Evolutionary conservation across 2,329 filamentous ascomycete species (phyloP).

Genomic region (Fusarium sp.): DNA sequence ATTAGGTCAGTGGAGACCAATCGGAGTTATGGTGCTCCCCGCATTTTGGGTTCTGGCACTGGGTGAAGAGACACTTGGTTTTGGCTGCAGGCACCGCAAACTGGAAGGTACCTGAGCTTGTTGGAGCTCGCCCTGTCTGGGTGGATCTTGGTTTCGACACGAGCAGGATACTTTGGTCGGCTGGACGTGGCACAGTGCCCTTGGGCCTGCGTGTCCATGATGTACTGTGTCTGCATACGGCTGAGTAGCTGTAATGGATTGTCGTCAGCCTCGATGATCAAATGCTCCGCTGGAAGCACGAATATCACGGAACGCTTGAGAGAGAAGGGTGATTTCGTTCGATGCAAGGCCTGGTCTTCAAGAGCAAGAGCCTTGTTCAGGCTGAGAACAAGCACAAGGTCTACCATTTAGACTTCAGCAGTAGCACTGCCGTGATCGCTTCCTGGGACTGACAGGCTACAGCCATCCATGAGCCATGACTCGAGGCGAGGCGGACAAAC

Average conservation of each 20-base stretch:
- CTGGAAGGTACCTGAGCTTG: slow-evolving; percentile 40
- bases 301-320: neutral
- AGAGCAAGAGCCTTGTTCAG: neutral
- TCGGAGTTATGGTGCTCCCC: slow-evolving; percentile 46
- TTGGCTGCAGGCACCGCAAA: slow-evolving; percentile 32
- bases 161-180: slow-evolving; percentile 33
- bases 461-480: slow-evolving; percentile 31
- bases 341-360: neutral
- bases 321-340: neutral
- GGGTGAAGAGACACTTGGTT: slow-evolving; percentile 34
- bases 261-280: neutral
- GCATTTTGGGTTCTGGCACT: slow-evolving; percentile 45
- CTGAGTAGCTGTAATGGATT: slow-evolving; percentile 30
- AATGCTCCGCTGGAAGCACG: neutral
- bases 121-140: slow-evolving; percentile 34
- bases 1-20: slow-evolving; percentile 44
- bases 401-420: slow-evolving; percentile 1
- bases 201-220: slow-evolving; percentile 31
- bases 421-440: slow-evolving; percentile 17
- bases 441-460: slow-evolving; percentile 23
- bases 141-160: slow-evolving; percentile 24
- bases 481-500: slow-evolving; percentile 40
- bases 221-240: slow-evolving; percentile 29
- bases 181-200: slow-evolving; percentile 26
- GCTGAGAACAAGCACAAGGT: neutral